A percentile compares a stretch with the other conserved stretches of the same genome.
These are phyloP conservation scores for Liriodendron chinense DNA, from an alignment of 164 flowering plant genomes.

Conservation along the genomic window DNA sequence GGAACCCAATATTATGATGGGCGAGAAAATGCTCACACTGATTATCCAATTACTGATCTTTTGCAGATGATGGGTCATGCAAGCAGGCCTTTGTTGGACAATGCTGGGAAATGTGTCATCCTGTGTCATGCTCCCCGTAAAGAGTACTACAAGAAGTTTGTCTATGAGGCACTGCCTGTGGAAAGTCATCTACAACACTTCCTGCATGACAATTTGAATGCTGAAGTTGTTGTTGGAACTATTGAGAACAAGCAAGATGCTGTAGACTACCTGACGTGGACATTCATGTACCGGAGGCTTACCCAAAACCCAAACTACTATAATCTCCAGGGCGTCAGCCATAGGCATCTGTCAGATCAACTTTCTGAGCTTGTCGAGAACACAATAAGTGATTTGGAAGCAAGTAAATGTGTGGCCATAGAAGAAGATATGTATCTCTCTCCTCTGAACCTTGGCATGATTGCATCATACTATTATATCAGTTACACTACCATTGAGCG, in stretches of 20 bases:
- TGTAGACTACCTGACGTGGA: constrained; percentile 97
- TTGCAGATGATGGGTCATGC: constrained; percentile 99
- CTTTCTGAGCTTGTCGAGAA: constrained; percentile 94
- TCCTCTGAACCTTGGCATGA: constrained; percentile 84
- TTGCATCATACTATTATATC: constrained; percentile 86
- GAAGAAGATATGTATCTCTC: constrained; percentile 82
- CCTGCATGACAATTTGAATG: constrained; percentile 87
- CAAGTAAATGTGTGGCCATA: constrained; percentile 67
- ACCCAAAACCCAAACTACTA: constrained; percentile 96
- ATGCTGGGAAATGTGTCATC: constrained; percentile 87
- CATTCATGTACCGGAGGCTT: constrained; percentile 92
- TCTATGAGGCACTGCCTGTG: constrained; percentile 95
- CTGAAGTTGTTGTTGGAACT: constrained; percentile 81
- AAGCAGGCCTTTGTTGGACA: constrained; percentile 79
- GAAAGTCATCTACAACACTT: constrained; percentile 93
- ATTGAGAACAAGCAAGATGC: constrained; percentile 90
- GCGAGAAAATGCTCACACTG: constrained; percentile 87
- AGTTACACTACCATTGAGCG: constrained; percentile 84
- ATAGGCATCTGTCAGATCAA: constrained; percentile 92
- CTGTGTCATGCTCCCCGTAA: constrained; percentile 97
- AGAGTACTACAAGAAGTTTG: constrained; percentile 91
- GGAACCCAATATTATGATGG: constrained; percentile 99
- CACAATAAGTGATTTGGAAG: constrained; percentile 73
- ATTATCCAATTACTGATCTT: constrained; percentile 86
- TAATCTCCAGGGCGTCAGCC: constrained; percentile 94